Evolutionary conservation across 495 filamentous ascomycete species (phyloP).

Genomic region (Pseudoneurospora amorphoporcata): DNA sequence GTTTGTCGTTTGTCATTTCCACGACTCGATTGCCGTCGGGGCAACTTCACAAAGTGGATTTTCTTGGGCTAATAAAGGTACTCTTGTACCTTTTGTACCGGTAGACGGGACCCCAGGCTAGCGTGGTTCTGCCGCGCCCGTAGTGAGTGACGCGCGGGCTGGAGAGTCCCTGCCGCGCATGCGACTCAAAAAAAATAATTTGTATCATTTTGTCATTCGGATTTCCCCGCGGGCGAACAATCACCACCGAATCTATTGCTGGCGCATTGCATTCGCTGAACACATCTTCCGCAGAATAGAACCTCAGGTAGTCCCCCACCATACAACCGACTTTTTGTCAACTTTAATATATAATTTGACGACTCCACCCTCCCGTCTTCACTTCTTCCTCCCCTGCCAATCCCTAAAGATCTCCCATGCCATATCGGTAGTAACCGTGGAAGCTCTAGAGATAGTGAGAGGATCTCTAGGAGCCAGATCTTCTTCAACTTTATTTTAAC

Average conservation of each 20-base stretch:
- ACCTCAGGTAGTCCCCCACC: constrained; percentile 18
- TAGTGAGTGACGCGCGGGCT: neutral
- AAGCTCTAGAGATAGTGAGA: constrained; percentile 63
- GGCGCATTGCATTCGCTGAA: neutral
- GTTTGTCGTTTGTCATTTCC: neutral
- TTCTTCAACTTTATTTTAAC: constrained; percentile 10
- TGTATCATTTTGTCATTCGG: neutral
- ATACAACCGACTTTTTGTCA: constrained; percentile 7
- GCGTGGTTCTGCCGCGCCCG: neutral
- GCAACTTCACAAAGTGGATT: neutral
- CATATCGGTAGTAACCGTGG: constrained; percentile 53
- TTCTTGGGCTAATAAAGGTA: neutral
- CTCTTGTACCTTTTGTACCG: neutral
- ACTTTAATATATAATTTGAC: neutral
- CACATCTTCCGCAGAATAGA: neutral
- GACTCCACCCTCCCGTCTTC: constrained; percentile 5
- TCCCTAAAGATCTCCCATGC: constrained; percentile 30
- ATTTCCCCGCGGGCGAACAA: neutral
- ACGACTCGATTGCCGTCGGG: neutral
- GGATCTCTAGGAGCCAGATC: constrained; percentile 52
- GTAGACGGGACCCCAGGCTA: neutral
- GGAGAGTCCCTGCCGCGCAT: neutral
- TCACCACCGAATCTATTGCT: neutral
- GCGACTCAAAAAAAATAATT: neutral
- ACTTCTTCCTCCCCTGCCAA: neutral